Evolutionary conservation across 768 basidiomycete genomes (phyloP).

Genomic region (Hebeloma cylindrosporum): DNA sequence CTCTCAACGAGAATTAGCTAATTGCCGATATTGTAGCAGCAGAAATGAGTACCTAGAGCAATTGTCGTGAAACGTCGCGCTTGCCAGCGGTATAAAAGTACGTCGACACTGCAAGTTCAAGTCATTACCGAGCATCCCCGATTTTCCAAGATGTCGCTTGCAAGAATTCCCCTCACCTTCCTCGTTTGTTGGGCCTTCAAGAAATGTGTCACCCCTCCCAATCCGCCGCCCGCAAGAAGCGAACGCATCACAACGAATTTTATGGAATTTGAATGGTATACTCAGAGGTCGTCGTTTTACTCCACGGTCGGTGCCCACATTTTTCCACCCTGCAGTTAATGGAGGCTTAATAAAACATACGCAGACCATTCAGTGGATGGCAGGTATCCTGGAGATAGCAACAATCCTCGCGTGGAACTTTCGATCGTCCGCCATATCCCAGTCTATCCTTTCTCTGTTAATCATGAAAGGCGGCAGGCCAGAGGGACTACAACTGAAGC

Average conservation of each 20-base stretch:
- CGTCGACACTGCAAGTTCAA: too few species aligned
- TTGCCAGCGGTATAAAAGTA: too few species aligned
- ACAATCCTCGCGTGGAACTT: conserved; percentile 14
- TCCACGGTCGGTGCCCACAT: conserved; percentile 1
- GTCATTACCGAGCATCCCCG: background rate
- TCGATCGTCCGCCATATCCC: conserved; percentile 5
- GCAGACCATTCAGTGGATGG: conserved; percentile 8
- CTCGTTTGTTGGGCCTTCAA: conserved; percentile 9
- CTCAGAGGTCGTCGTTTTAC: conserved; percentile 3
- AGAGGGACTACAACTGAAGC: conserved; percentile 1
- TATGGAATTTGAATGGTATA: conserved; percentile 13
- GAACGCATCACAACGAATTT: conserved; percentile 8
- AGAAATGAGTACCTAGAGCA: too few species aligned
- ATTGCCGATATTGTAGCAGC: too few species aligned
- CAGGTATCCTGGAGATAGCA: conserved; percentile 9
- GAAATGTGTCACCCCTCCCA: conserved; percentile 13
- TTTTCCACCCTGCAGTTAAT: background rate
- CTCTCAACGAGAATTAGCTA: too few species aligned
- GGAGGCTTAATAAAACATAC: background rate
- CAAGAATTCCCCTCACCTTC: conserved; percentile 7
- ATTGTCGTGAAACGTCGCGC: too few species aligned
- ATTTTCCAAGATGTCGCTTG: too few species aligned
- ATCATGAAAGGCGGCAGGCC: conserved; percentile 11
- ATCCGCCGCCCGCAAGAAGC: conserved; percentile 10
- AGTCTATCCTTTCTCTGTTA: conserved; percentile 2